phyloP scores from a whole-genome alignment of 805 yeast genomes.

The Tetrapisispora namnaoensis region DNA sequence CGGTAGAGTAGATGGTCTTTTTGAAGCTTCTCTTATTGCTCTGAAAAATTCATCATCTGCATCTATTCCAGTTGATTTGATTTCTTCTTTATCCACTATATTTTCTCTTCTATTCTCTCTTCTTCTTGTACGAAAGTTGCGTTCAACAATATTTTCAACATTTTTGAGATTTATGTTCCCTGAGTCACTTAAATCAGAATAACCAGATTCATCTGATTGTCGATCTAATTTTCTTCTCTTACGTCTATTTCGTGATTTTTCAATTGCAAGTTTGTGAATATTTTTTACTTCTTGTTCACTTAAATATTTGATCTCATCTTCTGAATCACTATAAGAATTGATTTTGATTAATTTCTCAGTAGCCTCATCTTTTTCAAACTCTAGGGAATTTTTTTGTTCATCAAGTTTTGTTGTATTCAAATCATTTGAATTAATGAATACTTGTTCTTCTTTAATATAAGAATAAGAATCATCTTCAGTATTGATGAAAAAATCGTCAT shows the following conservation, averaged over 20 bases:
- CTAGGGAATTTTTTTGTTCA: neutral
- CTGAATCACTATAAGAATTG: neutral
- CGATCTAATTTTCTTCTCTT: neutral
- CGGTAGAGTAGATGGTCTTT: constrained; percentile 3
- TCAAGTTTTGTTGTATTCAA: neutral
- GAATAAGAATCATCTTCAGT: constrained; percentile 4
- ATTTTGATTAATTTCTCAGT: neutral
- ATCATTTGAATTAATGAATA: neutral
- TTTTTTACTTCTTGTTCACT: neutral
- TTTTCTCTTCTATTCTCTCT: neutral
- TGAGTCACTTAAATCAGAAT: neutral
- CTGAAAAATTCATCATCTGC: constrained; percentile 21
- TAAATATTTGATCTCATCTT: neutral
- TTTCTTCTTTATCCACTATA: constrained; percentile 1
- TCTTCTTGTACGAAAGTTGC: neutral
- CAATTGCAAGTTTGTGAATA: neutral
- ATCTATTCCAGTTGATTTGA: constrained; percentile 4
- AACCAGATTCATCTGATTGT: neutral
- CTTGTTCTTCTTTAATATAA: neutral
- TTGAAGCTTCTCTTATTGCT: constrained; percentile 12
- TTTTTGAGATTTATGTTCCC: neutral
- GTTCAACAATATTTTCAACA: neutral
- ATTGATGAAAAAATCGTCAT: constrained; percentile 10
- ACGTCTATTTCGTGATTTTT: neutral
- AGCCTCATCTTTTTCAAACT: neutral